Percentiles rank a stretch among this genome's conserved stretches.
phyloP scores from a whole-genome alignment of 2,329 filamentous ascomycete species.

The Pseudogymnoascus sp. region DNA sequence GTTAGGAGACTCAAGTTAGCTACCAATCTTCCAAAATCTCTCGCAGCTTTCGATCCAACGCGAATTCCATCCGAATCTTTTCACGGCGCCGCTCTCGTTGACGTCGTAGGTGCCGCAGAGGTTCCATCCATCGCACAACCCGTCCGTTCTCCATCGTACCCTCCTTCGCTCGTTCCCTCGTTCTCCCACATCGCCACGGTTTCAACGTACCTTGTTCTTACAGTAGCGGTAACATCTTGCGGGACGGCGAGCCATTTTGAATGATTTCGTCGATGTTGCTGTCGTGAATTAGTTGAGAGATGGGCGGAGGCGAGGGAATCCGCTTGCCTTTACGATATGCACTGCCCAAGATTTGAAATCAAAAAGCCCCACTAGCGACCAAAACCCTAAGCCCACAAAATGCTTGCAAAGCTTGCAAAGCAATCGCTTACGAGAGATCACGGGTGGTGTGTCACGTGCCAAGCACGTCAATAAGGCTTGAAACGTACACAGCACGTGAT shows the following conservation, averaged over 20 bases:
- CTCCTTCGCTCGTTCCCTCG: neutral
- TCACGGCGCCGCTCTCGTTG: neutral
- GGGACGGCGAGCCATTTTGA: slow-evolving; percentile 98
- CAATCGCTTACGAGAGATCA: slow-evolving; percentile 10
- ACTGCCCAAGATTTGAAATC: slow-evolving; percentile 25
- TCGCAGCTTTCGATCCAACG: neutral
- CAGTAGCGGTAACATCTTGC: slow-evolving; percentile 99
- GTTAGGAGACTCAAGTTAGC: slow-evolving; percentile 19
- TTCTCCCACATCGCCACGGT: neutral
- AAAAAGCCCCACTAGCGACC: slow-evolving; percentile 6
- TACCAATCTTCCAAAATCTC: slow-evolving; percentile 4
- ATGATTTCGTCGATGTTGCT: slow-evolving; percentile 42
- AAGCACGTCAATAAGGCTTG: neutral
- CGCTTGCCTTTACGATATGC: slow-evolving; percentile 8
- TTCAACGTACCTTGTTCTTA: slow-evolving; percentile 94
- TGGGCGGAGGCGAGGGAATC: slow-evolving; percentile 5
- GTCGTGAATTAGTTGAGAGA: slow-evolving; percentile 8
- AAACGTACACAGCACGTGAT: neutral
- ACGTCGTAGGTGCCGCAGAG: neutral
- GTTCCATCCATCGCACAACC: neutral
- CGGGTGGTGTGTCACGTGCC: neutral
- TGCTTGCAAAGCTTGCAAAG: slow-evolving; percentile 7
- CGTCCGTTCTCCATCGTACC: neutral
- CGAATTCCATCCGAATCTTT: neutral
- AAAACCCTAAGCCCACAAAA: slow-evolving; percentile 8